phyloP scores from a whole-genome alignment of 78 protist genomes.

The Salpingoeca rosetta region DNA sequence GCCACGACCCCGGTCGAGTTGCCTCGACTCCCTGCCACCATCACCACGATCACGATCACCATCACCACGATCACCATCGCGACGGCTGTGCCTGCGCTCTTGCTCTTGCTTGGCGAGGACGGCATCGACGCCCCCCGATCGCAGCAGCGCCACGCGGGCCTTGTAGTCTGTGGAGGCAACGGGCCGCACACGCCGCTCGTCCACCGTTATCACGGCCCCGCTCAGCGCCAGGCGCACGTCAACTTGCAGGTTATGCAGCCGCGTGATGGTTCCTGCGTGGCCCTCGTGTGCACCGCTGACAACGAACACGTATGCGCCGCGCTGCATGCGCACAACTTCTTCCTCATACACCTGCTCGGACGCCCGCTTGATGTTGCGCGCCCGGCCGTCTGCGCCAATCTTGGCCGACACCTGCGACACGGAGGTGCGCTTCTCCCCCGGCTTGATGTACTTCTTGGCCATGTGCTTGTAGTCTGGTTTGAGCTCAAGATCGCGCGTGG shows the following conservation, averaged over 20 bases:
- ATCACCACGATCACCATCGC: not conserved
- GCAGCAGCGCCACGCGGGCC: not conserved
- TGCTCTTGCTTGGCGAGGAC: not conserved
- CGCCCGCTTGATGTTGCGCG: not conserved
- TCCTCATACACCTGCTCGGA: not conserved
- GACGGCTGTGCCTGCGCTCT: not conserved
- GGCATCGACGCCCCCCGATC: not conserved
- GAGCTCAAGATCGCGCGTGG: conserved; percentile 12
- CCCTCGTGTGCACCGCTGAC: not conserved
- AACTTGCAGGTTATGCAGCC: not conserved
- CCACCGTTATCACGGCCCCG: not conserved
- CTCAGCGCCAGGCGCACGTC: not conserved
- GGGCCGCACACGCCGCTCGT: not conserved
- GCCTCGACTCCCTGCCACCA: too few relatives aligned
- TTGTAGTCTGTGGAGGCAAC: not conserved
- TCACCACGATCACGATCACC: too few relatives aligned
- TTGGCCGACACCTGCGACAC: not conserved
- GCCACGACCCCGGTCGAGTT: too few relatives aligned
- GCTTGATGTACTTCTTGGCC: conserved; percentile 19
- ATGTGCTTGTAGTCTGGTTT: conserved; percentile 10
- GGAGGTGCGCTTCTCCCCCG: not conserved
- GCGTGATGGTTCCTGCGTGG: not conserved
- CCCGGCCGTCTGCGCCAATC: not conserved
- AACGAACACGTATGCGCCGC: not conserved
- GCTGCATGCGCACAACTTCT: not conserved